Evolutionary conservation across 2,329 filamentous ascomycete species (phyloP).

Genomic region (Colletotrichum musicola): DNA sequence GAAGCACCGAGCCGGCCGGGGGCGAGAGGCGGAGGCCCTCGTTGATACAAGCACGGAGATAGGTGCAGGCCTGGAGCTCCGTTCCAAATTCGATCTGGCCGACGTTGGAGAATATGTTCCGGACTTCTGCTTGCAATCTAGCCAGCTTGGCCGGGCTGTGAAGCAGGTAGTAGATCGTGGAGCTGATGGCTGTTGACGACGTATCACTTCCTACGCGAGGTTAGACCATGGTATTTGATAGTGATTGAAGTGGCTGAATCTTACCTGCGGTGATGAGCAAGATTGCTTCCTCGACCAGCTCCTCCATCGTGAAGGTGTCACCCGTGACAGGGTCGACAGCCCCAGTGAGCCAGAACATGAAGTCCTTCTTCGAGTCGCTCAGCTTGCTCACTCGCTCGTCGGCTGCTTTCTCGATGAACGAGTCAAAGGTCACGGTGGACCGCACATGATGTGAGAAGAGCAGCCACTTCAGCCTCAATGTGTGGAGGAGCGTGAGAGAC

Average conservation of each 20-base stretch:
- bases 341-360: slow-evolving; percentile 28
- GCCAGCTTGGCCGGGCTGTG: slow-evolving; percentile 19
- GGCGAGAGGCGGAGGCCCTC: slow-evolving; percentile 21
- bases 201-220: slow-evolving; percentile 6
- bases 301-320: slow-evolving; percentile 19
- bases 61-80: slow-evolving; percentile 18
- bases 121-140: slow-evolving; percentile 1
- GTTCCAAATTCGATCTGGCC: slow-evolving; percentile 16
- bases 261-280: slow-evolving; percentile 25
- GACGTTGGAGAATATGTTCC: neutral
- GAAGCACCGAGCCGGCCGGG: slow-evolving; percentile 12
- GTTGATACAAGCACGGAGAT: slow-evolving; percentile 24
- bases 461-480: slow-evolving; percentile 14
- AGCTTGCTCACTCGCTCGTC: slow-evolving; percentile 20
- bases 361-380: slow-evolving; percentile 16
- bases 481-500: slow-evolving; percentile 3
- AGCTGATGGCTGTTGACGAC: slow-evolving; percentile 16
- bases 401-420: slow-evolving; percentile 9
- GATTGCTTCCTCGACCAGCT: slow-evolving; percentile 27
- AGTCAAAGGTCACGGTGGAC: slow-evolving; percentile 16
- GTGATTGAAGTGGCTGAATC: neutral
- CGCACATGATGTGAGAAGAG: slow-evolving; percentile 5
- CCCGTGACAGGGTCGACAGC: slow-evolving; percentile 13
- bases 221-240: neutral
- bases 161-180: slow-evolving; percentile 22